phyloP scores from a whole-genome alignment of 352 stramenopile species.

The Globisporangium mamillatum region DNA sequence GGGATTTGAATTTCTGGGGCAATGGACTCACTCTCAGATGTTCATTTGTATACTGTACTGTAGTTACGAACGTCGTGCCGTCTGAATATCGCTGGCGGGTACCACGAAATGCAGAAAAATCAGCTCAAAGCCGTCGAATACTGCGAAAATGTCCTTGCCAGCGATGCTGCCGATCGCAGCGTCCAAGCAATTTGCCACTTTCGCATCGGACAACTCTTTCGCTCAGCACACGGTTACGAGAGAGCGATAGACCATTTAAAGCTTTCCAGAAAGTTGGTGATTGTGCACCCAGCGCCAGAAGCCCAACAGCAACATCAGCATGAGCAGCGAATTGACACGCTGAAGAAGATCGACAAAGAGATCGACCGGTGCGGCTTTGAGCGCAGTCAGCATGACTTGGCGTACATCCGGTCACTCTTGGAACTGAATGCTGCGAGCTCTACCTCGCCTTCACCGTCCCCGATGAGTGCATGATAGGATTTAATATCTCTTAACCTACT shows the following conservation, averaged over 20 bases:
- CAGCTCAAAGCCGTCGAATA: slow-evolving; percentile 32
- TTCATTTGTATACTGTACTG: slow-evolving; percentile 13
- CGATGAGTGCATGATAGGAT: neutral
- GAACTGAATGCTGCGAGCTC: neutral
- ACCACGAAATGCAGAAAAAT: slow-evolving; percentile 62
- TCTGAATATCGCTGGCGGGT: slow-evolving; percentile 62
- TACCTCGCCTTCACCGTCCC: neutral
- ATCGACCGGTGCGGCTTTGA: slow-evolving; percentile 63
- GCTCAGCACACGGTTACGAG: slow-evolving; percentile 48
- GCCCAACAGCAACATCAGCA: neutral
- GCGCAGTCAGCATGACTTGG: slow-evolving; percentile 52
- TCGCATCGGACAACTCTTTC: slow-evolving; percentile 49
- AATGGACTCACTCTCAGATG: too few relatives aligned
- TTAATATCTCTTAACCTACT: neutral
- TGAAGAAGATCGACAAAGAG: slow-evolving; percentile 43
- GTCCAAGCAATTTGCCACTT: slow-evolving; percentile 34
- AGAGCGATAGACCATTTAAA: slow-evolving; percentile 32
- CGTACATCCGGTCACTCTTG: slow-evolving; percentile 39
- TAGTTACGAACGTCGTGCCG: slow-evolving; percentile 45
- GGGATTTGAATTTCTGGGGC: too few relatives aligned
- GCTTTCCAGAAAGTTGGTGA: slow-evolving; percentile 8
- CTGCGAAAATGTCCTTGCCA: slow-evolving; percentile 39
- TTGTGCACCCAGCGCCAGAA: neutral
- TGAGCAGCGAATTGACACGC: neutral
- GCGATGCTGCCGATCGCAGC: slow-evolving; percentile 6